Evolutionary conservation across 192 early-diverging fungal genomes (phyloP), one percentile per base, ranked within the genome.

Genomic region (Paraglomus brasilianum): DNA sequence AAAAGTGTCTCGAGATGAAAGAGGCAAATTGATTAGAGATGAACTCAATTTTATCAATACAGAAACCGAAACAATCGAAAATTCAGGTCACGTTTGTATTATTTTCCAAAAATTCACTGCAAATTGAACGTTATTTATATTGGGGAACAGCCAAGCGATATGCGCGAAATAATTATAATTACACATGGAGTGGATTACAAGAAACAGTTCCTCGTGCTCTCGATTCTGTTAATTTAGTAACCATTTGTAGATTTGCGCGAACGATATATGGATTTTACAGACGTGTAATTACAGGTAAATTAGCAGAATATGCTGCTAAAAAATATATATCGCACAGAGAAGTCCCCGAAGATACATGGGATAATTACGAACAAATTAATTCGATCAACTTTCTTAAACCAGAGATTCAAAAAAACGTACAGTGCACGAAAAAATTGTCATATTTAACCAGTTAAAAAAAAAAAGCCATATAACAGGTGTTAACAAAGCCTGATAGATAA

Each of bases 51-150:
- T n/a, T n/a, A n/a, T n/a, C n/a, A n/a, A n/a, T n/a, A n/a, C n/a
- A n/a, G n/a, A n/a, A n/a, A n/a, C n/a, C n/a, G n/a, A n/a, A n/a
- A n/a, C n/a, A n/a, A n/a, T n/a, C n/a, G n/a, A n/a, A n/a, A n/a
- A n/a, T n/a, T n/a, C n/a, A n/a, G 52, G 69, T n/a, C 67, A 69
- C 30, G 22, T 46, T n/a, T 61, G 58, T 46, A 64, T 74, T 70
- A 36, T 50, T 70, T 60, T 39, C 55, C 43, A 1, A 70, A 70
- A 22, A 60, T 60, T 50, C 55, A 70, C 10, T 60, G 38, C 19
- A 44, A 70, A 36, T 57, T 70, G 0, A 70, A 70, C 39, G 44
- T 47, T 45, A 70, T 70, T 60, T 19, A 5, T 59, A 47, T 42
- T 70, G 69, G 55, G 56, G 45, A 8, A 57, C 13, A 8, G 69